Base-by-base conservation (phyloP, 1,284 basidiomycete species). In the Cutaneotrichosporon sp. region DNA sequence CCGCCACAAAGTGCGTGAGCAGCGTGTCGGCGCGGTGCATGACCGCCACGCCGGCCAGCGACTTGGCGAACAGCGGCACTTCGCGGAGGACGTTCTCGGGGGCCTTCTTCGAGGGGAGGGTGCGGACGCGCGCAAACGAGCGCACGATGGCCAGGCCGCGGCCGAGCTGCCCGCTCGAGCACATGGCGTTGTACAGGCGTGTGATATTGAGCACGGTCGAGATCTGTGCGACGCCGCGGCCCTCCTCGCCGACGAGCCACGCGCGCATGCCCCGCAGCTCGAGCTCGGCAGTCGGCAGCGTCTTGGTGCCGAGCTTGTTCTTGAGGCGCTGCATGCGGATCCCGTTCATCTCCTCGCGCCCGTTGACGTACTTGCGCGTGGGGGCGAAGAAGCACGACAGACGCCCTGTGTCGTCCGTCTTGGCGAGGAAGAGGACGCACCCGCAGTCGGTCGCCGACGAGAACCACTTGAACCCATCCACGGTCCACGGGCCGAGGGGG, bases 391-490 rank as follows among this genome's bases (percentile, higher is more conserved):
- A 80, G 79, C 90, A 91, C 47, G 90, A 83, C 0, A 88, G 90
- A 6, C 90, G 82, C 0, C 82, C 65, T 86, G 86, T 56, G 20
- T 53, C 47, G 31, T 43, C 33, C 24, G 65, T 66, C 59, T 61
- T 58, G 4, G 65, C 65, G 33, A 66, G 65, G 10, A 66, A 27
- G 29, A 66, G 24, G 20, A 55, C 57, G 27, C 59, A 60, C 13
- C 59, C 61, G 54, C 65, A 63, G 69, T 92, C 90, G 0, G 89
- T 89, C 1, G 90, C 90, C 58, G 87, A 89, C 10, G 89, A 89
- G 80, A 92, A 92, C 89, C 89, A 89, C 78, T 90, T 90, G 78
- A 90, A 86, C 1, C 89, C 88, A 64, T 88, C 79, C 24, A 90
- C 80, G 16, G n/a, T 38, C 61, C 61, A 66, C 2, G 61, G 61